Base-by-base conservation (phyloP, 139 green algal species). In the Nannochloris sp. region DNA sequence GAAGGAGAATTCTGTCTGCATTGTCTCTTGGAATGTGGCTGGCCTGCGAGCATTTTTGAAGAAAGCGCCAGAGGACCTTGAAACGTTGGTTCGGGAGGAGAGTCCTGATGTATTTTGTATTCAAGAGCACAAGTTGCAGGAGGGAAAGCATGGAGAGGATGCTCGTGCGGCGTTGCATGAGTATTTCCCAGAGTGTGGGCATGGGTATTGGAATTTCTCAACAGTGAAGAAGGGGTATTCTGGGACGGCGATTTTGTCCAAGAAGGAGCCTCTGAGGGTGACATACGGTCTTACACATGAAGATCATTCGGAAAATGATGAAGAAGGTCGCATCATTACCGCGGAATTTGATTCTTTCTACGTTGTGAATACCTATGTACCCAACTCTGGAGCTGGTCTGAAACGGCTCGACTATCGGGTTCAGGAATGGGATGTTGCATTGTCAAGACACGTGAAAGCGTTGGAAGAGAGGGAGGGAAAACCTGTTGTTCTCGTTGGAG, bases 121-220 rank as follows among this genome's bases (percentile, higher is more conserved):
- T 49, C 84, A 88, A 71, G 85, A 92, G 62, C 78, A 74, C 55
- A 91, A 92, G 74, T 65, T 91, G 62, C 79, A 91, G 62, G 68
- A 68, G 2, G 71, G 70, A 28, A 66, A 74, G 36, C 68, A 65
- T 20, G 62, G 65, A 44, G n/a, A 28, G 14, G 60, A 73, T 20
- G 67, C 55, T 30, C 65, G 67, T 28, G 26, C 33, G 6, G 25
- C 33, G 20, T 36, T 75, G 11, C 45, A 62, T 6, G 13, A 71
- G 20, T 49, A 80, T 61, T 65, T 81, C 5, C 10, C 51, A 5
- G 78, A 67, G 28, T 53, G 46, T 40, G 79, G 78, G 75, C 60
- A 73, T 40, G 49, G 44, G 28, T 40, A 55, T 56, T 91, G 79
- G 78, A 76, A 77, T 61, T 85, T 70, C 70, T 78, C 59, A 33